These are phyloP conservation scores for Urtica urens DNA, from an alignment of 306 rosid genomes.

Conservation along the genomic window DNA sequence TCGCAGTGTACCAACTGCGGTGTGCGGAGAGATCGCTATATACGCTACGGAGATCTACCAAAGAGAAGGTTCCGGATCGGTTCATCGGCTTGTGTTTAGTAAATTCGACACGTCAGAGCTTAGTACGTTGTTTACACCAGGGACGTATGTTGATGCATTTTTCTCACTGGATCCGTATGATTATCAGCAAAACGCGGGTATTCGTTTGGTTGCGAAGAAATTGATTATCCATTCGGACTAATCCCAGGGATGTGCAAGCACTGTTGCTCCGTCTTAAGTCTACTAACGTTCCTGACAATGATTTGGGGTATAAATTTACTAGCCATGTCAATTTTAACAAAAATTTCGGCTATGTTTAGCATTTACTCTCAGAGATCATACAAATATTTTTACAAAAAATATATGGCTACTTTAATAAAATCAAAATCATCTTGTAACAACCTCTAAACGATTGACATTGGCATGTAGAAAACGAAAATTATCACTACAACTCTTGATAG, in stretches of 20 bases:
- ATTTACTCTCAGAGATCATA: too few relatives aligned
- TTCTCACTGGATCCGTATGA: conserved; percentile 77
- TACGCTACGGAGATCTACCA: conserved; percentile 79
- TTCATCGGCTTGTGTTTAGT: conserved; percentile 52
- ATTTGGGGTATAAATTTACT: too few relatives aligned
- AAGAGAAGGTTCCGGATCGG: conserved; percentile 52
- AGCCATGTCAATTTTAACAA: too few relatives aligned
- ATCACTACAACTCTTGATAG: too few relatives aligned
- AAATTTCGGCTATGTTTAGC: too few relatives aligned
- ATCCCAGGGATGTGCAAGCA: conserved; percentile 8
- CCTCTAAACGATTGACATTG: too few relatives aligned
- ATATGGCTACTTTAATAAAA: too few relatives aligned
- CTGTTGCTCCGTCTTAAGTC: too few relatives aligned
- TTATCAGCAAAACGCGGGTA: conserved; percentile 78
- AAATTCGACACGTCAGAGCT: conserved; percentile 67
- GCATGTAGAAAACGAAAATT: too few relatives aligned
- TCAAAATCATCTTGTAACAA: too few relatives aligned
- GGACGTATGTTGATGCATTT: conserved; percentile 58
- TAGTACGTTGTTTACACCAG: conserved; percentile 43
- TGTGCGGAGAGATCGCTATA: conserved; percentile 28
- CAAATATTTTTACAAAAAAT: too few relatives aligned
- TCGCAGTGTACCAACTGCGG: conserved; percentile 65
- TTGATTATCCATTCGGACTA: conserved; percentile 50
- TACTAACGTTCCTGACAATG: too few relatives aligned
- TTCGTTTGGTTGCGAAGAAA: conserved; percentile 66